Base-by-base conservation (phyloP, 2,329 filamentous ascomycete genomes). In the Trichoderma koningii region DNA sequence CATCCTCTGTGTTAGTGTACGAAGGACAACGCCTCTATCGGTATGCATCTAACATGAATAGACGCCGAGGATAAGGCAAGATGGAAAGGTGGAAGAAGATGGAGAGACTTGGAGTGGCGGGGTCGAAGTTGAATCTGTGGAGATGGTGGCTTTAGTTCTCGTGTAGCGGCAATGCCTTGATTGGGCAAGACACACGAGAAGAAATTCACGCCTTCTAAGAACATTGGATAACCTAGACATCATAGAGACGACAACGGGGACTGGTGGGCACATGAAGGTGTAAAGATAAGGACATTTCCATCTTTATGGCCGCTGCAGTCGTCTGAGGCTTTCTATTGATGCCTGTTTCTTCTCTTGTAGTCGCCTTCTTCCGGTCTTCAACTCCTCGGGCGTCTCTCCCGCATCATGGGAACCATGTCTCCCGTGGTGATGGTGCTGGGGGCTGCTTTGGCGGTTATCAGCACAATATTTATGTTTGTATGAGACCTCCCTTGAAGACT, bases 111-210 rank as follows among this genome's bases (percentile, higher is more conserved):
- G 41, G 60, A 63, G 53, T 63, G 57, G 50, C 19, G 21, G 41
- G 41, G 21, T 14, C 34, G 51, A 34, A 9, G 38, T 50, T 55
- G 60, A 38, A 63, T 55, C 60, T 63, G 60, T 63, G 60, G 60
- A 55, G 60, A 55, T 63, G 50, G 41, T 55, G 50, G 56, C 47
- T 26, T 50, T 50, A 26, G 28, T 55, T 45, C 26, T 15, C 23
- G 15, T 63, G 60, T 63, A 55, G 48, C 23, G 38, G 30, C 53
- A 63, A 55, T 63, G 60, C 60, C 60, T 55, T 28, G 28, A 55
- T 63, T 44, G 42, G 50, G 60, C 21, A 63, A 38, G 30, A 53
- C 5, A n/a, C 19, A 15, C 7, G 59, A 62, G 26, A 55, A 26
- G 12, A 17, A 5, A 23, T n/a, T 44, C 34, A 28, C 7, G 10